Base-by-base conservation (phyloP, 2,329 filamentous ascomycete species). In the Aspergillus sp. region DNA sequence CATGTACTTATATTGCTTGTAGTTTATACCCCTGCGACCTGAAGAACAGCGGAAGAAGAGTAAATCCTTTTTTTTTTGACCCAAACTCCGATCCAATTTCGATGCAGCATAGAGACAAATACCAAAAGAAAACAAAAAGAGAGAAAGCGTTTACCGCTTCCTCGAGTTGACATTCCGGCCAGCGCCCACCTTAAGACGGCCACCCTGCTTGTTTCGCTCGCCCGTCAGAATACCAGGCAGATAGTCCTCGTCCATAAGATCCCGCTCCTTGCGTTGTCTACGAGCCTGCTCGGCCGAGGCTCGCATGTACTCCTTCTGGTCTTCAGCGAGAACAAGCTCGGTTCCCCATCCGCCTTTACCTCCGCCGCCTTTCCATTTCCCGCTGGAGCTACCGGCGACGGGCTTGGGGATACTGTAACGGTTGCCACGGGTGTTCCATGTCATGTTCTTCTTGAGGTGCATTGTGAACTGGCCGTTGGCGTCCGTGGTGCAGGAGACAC, bases 241-340 rank as follows among this genome's bases (percentile, higher is more conserved):
- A 65, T 90, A 95, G 69, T 98, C 91, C 63, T 94, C 85, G 63
- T 97, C 91, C 91, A 97, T 94, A 48, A 95, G 71, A 69, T 95
- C 89, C 62, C 82, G 84, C 65, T 87, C 82, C 62, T 84, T 84
- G 46, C 74, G 74, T 41, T 60, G 60, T 37, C 62, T 60, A 59
- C 85, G 81, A 59, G 78, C 80, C 63, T 86, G 80, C 57, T 83
- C 78, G 3, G 78, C 78, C 13, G 80, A 66, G 46, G 83, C 83
- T 54, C 79, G 75, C 38, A 80, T 67, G 67, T 87, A 97, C 74
- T 98, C 93, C 74, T 95, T 96, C 75, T 98, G 93, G 66, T 98
- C 93, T 71, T 96, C 91, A 0, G 90, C 83, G 7, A 98, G 73
- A 46, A 98, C 88, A 55, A 98, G 73, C 32, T 85, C 83, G 37